These are phyloP conservation scores for Copromyces sp. DNA, from an alignment of 495 filamentous ascomycete species.

Conservation along the genomic window DNA sequence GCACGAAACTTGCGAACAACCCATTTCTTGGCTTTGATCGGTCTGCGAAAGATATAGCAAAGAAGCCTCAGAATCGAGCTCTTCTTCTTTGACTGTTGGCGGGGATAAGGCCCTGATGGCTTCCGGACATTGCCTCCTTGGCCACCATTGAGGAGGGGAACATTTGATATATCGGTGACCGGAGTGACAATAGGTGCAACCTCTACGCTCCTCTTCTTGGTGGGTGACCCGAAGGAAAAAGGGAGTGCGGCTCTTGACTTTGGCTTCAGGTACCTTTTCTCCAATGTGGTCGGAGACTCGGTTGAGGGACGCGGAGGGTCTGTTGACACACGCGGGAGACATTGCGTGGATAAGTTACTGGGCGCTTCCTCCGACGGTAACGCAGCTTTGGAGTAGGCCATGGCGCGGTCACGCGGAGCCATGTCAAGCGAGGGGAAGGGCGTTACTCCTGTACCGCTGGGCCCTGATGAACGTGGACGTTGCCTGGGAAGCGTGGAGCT, in stretches of 20 bases:
- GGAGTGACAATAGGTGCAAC: neutral
- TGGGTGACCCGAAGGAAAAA: neutral
- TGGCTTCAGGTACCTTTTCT: neutral
- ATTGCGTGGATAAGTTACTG: slow-evolving; percentile 11
- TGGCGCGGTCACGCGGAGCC: neutral
- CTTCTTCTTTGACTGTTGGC: neutral
- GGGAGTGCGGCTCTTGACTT: neutral
- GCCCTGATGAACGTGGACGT: neutral
- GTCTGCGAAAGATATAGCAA: neutral
- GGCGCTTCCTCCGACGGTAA: neutral
- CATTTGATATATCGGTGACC: neutral
- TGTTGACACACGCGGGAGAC: slow-evolving; percentile 11
- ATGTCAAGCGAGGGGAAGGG: neutral
- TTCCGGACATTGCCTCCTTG: neutral
- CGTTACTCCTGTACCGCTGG: neutral
- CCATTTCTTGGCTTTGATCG: slow-evolving; percentile 17
- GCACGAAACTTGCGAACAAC: slow-evolving; percentile 11
- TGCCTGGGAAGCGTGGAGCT: neutral
- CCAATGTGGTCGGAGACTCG: neutral
- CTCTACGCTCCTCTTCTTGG: neutral
- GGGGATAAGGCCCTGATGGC: neutral
- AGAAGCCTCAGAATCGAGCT: neutral
- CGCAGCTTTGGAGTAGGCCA: neutral
- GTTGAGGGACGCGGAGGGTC: neutral
- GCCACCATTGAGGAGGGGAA: neutral